Percentiles rank a stretch among this genome's conserved stretches.
These are phyloP conservation scores for Meyerozyma guilliermondii DNA, from an alignment of 1,139 yeast genomes.

Conservation along the genomic window DNA sequence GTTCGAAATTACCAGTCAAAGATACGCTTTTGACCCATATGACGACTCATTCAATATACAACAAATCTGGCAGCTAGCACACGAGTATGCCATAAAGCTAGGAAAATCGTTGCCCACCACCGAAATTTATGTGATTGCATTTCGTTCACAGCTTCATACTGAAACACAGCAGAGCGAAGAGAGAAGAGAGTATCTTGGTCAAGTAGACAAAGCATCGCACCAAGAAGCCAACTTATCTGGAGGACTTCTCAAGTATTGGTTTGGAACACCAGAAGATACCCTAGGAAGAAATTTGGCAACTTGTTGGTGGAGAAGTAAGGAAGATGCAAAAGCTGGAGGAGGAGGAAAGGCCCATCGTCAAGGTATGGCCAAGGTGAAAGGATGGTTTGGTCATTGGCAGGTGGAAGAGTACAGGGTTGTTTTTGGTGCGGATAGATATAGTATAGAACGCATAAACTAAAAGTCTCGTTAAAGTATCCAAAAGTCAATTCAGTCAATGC, in stretches of 20 bases:
- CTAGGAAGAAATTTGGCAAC: slow-evolving; percentile 28
- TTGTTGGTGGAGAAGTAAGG: slow-evolving; percentile 26
- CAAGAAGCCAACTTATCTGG: slow-evolving; percentile 26
- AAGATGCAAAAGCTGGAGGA: slow-evolving; percentile 24
- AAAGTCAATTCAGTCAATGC: too few relatives aligned
- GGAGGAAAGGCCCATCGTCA: slow-evolving; percentile 23
- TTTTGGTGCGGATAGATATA: slow-evolving; percentile 7
- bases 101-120: slow-evolving; percentile 12
- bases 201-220: slow-evolving; percentile 23
- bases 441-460: slow-evolving; percentile 5
- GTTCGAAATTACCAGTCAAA: slow-evolving; percentile 10
- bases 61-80: slow-evolving; percentile 13
- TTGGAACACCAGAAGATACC: slow-evolving; percentile 23
- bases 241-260: slow-evolving; percentile 30
- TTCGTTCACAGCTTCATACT: slow-evolving; percentile 20
- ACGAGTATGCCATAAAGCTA: slow-evolving; percentile 11
- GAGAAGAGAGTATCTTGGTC: slow-evolving; percentile 17
- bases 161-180: slow-evolving; percentile 18
- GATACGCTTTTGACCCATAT: slow-evolving; percentile 20
- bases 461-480: too few relatives aligned
- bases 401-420: slow-evolving; percentile 24
- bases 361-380: slow-evolving; percentile 21
- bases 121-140: slow-evolving; percentile 23
- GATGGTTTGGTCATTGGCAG: slow-evolving; percentile 27
- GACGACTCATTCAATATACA: slow-evolving; percentile 20